Evolutionary conservation across 2,329 filamentous ascomycete genomes (phyloP), one percentile per base, ranked within the genome.

Genomic region (Epichloe gansuensis): DNA sequence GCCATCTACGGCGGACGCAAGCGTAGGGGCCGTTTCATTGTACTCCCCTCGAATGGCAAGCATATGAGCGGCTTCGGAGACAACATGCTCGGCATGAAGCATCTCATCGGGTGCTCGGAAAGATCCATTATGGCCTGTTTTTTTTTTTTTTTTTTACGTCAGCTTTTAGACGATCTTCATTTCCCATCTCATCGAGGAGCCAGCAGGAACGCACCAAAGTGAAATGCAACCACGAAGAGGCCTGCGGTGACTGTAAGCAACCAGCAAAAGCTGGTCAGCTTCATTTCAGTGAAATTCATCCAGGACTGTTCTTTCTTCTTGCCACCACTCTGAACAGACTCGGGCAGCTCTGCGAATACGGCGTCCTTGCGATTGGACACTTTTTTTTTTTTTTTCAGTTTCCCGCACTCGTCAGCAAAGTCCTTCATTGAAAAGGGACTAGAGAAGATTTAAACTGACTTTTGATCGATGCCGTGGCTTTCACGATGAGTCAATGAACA

Each of bases 31-130:
- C 28, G 57, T 55, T 23, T 59, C 59, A 25, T 56, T 55, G 49
- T 55, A 58, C 28, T 59, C 59, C 11, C 43, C 58, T 41, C 55
- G 58, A 50, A 58, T 52, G 48, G 54, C 57, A 45, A 63, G 57
- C 49, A 59, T 51, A 23, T 62, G 59, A 31, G 55, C 54, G 13
- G 54, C 57, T 52, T 57, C 50, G 12, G 56, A 55, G 15, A 60
- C 52, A 8, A 55, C 41, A 21, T 57, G 48, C 45, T 59, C 54
- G 7, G 58, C 59, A 23, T 57, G 54, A 13, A 59, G 31, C 39
- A 60, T 54, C 50, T 60, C 57, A 13, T 53, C 54, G 4, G 51
- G 34, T 9, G 44, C 41, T n/a, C 39, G 38, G 13, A 51, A 50
- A 38, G 51, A 51, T 23, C 45, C 48, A 37, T 25, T 48, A 8